A percentile compares a stretch with the other conserved stretches of the same genome.
phyloP scores from a whole-genome alignment of 305 asterid genomes.

The Fraxinus dipetala region DNA sequence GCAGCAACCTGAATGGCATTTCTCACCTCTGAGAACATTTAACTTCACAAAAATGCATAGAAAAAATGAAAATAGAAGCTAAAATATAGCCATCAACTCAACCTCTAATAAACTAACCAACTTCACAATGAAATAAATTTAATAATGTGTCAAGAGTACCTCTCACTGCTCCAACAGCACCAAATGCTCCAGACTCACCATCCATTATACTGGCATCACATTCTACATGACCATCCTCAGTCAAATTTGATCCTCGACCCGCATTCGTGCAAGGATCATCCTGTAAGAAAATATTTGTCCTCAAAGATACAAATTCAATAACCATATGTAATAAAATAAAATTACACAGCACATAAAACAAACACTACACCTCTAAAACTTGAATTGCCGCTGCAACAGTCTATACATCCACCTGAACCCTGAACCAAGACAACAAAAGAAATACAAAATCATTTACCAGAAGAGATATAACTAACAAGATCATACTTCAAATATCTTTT shows the following conservation, averaged over 20 bases:
- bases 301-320: not conserved
- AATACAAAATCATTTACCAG: not conserved
- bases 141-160: slow-evolving; percentile 38
- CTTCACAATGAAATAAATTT: not conserved
- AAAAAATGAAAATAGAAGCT: slow-evolving; percentile 32
- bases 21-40: slow-evolving; percentile 76
- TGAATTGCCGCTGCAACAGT: slow-evolving; percentile 81
- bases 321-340: not conserved
- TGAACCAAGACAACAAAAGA: slow-evolving; percentile 27
- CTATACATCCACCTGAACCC: slow-evolving; percentile 69
- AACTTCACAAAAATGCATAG: slow-evolving; percentile 58
- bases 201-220: slow-evolving; percentile 97
- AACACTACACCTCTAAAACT: slow-evolving; percentile 63
- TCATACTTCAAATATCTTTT: not conserved
- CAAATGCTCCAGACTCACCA: slow-evolving; percentile 82
- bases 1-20: slow-evolving; percentile 81
- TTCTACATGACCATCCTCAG: slow-evolving; percentile 88
- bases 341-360: not conserved
- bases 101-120: too few relatives aligned
- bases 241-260: slow-evolving; percentile 90
- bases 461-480: too few relatives aligned
- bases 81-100: slow-evolving; percentile 8
- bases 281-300: slow-evolving; percentile 30
- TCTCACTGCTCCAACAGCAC: slow-evolving; percentile 94
- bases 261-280: slow-evolving; percentile 95